Conservation (phyloP, 495 filamentous ascomycete species). For the Viridothelium virens region DNA sequence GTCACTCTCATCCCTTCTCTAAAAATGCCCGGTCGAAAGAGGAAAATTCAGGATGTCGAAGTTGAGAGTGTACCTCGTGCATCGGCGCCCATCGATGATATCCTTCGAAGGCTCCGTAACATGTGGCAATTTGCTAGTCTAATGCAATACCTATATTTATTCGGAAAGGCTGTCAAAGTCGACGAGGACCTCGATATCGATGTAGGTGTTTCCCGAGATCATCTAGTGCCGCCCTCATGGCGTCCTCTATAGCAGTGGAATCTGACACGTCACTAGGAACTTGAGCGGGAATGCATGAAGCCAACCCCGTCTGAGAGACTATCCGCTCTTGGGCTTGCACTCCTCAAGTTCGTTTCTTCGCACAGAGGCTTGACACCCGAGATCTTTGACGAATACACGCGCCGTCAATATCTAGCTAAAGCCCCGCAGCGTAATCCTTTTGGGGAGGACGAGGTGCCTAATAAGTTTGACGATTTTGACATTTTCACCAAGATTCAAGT, state of each 20-base stretch:
- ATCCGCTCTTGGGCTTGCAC: slow-evolving; percentile 71
- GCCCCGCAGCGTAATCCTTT: slow-evolving; percentile 78
- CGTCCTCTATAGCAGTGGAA: slow-evolving; percentile 6
- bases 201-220: slow-evolving; percentile 43
- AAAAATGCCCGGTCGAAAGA: slow-evolving; percentile 7
- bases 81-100: slow-evolving; percentile 11
- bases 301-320: slow-evolving; percentile 63
- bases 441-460: slow-evolving; percentile 64
- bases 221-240: neutral
- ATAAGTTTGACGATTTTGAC: slow-evolving; percentile 73
- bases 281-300: slow-evolving; percentile 82
- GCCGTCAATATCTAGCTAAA: slow-evolving; percentile 80
- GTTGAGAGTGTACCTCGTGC: neutral
- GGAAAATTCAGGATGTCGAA: neutral
- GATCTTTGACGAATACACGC: slow-evolving; percentile 89
- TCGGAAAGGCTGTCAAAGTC: slow-evolving; percentile 81
- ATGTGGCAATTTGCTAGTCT: slow-evolving; percentile 95
- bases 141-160: slow-evolving; percentile 85
- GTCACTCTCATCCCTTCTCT: neutral
- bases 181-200: slow-evolving; percentile 80
- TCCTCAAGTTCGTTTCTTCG: slow-evolving; percentile 89
- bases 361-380: slow-evolving; percentile 84
- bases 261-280: slow-evolving; percentile 49
- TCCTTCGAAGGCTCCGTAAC: slow-evolving; percentile 54
- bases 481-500: slow-evolving; percentile 80